A percentile compares a stretch with the other conserved stretches of the same genome.
These are phyloP conservation scores for Manihot esculenta DNA, from an alignment of 441 rosid genomes.

Conservation along the genomic window DNA sequence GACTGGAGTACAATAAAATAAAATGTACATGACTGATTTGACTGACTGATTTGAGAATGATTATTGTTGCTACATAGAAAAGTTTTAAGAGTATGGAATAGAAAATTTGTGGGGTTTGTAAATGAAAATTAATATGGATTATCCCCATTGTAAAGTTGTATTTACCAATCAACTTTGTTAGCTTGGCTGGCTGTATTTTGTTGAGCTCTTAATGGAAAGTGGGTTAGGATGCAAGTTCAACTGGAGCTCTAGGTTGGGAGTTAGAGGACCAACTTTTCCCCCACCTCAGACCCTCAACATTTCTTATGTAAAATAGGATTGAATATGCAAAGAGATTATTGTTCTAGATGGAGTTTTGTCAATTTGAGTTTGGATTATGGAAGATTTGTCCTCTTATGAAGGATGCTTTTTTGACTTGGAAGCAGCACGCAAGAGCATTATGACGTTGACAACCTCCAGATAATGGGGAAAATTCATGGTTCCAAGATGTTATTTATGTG, in stretches of 20 bases:
- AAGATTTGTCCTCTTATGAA: neutral
- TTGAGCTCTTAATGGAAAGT: neutral
- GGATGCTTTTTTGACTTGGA: neutral
- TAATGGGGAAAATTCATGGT: neutral
- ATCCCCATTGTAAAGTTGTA: neutral
- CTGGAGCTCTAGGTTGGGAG: neutral
- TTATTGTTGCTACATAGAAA: neutral
- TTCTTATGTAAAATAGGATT: neutral
- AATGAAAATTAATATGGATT: neutral
- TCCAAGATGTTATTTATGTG: neutral
- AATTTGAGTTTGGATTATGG: neutral
- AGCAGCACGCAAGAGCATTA: neutral
- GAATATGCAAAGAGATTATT: neutral
- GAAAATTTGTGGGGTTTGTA: neutral
- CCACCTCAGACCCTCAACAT: too few species aligned
- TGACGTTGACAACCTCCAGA: neutral
- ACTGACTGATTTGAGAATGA: neutral
- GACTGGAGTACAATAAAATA: neutral
- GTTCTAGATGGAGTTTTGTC: neutral
- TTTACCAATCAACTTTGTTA: neutral
- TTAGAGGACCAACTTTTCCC: neutral
- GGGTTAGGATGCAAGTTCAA: neutral
- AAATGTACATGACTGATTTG: too few species aligned
- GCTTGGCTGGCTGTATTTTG: neutral
- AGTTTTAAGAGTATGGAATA: neutral